These are phyloP conservation scores for Colletotrichum orbiculare DNA, from an alignment of 2,329 filamentous ascomycete species.

Conservation along the genomic window DNA sequence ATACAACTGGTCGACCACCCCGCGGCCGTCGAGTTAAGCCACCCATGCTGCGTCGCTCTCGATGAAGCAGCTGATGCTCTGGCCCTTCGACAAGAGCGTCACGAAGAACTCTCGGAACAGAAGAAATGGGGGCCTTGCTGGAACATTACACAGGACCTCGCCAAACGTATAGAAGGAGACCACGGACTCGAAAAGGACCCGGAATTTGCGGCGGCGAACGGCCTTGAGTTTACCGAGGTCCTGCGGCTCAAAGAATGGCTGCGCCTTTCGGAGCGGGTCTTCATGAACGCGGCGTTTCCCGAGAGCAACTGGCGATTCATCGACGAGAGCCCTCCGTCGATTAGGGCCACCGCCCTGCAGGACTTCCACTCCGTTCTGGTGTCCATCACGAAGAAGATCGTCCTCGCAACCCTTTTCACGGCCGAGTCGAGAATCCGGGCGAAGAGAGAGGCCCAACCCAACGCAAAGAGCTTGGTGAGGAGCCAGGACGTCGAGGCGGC, in stretches of 20 bases:
- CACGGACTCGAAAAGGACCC: constrained; percentile 30
- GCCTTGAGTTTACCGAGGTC: constrained; percentile 63
- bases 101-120: constrained; percentile 70
- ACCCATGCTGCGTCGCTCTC: constrained; percentile 71
- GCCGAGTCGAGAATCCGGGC: constrained; percentile 75
- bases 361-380: constrained; percentile 78
- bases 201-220: constrained; percentile 32
- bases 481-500: constrained; percentile 62
- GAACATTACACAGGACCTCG: constrained; percentile 66
- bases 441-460: constrained; percentile 46
- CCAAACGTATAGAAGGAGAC: constrained; percentile 37
- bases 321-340: constrained; percentile 71
- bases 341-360: constrained; percentile 79
- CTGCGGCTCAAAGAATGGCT: constrained; percentile 72
- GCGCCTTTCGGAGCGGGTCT: constrained; percentile 71
- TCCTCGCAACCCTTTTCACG: constrained; percentile 76
- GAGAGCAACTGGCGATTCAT: constrained; percentile 76
- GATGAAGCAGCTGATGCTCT: constrained; percentile 77
- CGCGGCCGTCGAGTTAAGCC: constrained; percentile 78
- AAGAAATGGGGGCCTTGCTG: constrained; percentile 72
- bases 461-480: constrained; percentile 48
- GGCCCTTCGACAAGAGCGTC: constrained; percentile 70
- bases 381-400: constrained; percentile 75
- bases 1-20: constrained; percentile 69
- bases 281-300: constrained; percentile 76